Percentiles rank a stretch among this genome's conserved stretches.
phyloP scores from a whole-genome alignment of 2,329 filamentous ascomycete species.

The Stromatinia cepivora region DNA sequence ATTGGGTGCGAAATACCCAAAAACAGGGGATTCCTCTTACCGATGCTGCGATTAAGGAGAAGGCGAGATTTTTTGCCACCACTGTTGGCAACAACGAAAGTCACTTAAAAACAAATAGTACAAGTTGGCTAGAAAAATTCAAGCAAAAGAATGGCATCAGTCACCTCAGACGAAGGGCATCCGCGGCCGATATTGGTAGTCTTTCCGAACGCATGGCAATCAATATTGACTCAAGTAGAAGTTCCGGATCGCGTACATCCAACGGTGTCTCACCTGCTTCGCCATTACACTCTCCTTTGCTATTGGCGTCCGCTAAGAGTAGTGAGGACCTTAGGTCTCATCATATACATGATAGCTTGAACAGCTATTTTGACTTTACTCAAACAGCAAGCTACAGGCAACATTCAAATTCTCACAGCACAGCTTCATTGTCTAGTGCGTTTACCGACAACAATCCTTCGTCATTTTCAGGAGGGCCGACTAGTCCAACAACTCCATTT shows the following conservation, averaged over 20 bases:
- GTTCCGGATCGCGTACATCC: constrained; percentile 62
- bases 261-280: constrained; percentile 72
- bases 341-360: constrained; percentile 49
- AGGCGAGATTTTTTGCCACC: constrained; percentile 77
- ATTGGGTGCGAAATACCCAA: constrained; percentile 82
- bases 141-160: constrained; percentile 67
- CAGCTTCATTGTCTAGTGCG: constrained; percentile 65
- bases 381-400: constrained; percentile 54
- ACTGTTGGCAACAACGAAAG: constrained; percentile 71
- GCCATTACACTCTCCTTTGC: constrained; percentile 68
- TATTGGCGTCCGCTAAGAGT: constrained; percentile 63
- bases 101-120: constrained; percentile 68
- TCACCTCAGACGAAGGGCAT: constrained; percentile 55
- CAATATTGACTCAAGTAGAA: constrained; percentile 53
- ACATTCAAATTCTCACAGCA: constrained; percentile 65
- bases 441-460: constrained; percentile 64
- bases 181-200: constrained; percentile 56
- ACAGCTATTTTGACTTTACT: constrained; percentile 60
- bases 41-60: constrained; percentile 81
- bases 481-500: constrained; percentile 75
- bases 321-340: constrained; percentile 63
- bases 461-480: constrained; percentile 68
- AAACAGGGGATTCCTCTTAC: constrained; percentile 71
- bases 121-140: constrained; percentile 90
- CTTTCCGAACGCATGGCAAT: constrained; percentile 66